Conservation (phyloP, 2,329 filamentous ascomycete species). For the Teratosphaeria zuluensis region DNA sequence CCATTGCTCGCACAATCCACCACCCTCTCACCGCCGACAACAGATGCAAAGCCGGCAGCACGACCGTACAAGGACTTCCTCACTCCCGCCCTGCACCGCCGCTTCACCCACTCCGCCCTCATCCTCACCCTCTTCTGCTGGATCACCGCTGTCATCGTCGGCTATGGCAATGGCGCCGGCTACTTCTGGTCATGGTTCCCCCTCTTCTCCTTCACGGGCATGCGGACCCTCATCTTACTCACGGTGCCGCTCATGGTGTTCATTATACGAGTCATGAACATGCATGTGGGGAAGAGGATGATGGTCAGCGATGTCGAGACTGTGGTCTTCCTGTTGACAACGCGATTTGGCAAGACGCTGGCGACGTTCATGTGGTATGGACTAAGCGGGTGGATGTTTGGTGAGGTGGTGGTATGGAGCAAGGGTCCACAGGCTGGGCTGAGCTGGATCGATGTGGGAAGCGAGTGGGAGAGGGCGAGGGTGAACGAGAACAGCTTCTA, state of each 20-base stretch:
- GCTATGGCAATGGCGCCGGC: constrained; percentile 42
- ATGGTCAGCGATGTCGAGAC: constrained; percentile 59
- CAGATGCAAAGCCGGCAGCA: constrained; percentile 33
- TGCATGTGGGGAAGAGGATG: constrained; percentile 44
- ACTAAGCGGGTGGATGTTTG: constrained; percentile 69
- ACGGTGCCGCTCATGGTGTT: constrained; percentile 67
- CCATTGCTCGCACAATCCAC: background rate
- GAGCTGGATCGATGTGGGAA: constrained; percentile 61
- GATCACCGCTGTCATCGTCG: constrained; percentile 58
- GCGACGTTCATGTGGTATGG: constrained; percentile 68
- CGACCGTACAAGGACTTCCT: constrained; percentile 80
- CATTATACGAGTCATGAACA: constrained; percentile 61
- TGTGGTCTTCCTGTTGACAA: constrained; percentile 48
- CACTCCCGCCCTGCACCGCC: constrained; percentile 75
- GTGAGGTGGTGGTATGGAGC: constrained; percentile 71
- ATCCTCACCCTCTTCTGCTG: constrained; percentile 65
- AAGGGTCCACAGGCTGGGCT: constrained; percentile 49
- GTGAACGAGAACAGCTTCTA: constrained; percentile 84
- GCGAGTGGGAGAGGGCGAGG: constrained; percentile 55
- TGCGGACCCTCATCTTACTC: constrained; percentile 68
- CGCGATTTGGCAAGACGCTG: constrained; percentile 33
- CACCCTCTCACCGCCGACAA: background rate
- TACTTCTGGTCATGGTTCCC: constrained; percentile 77
- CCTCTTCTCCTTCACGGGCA: constrained; percentile 56
- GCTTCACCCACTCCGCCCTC: constrained; percentile 70